Evolutionary conservation across 805 yeast genomes (phyloP), one percentile per base, ranked within the genome.

Genomic region (Kazachstania africana): DNA sequence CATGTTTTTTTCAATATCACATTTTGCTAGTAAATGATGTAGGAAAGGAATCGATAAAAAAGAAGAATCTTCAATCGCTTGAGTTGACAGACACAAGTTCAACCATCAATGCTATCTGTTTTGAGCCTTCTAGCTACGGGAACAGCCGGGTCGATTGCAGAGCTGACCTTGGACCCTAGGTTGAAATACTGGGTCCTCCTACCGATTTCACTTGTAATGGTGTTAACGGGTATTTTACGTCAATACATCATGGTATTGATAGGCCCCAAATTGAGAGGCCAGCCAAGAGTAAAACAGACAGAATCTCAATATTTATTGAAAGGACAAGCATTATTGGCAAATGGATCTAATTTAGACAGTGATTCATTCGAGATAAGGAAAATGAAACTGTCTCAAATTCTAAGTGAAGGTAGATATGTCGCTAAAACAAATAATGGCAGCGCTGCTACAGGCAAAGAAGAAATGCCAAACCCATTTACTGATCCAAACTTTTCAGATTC

Each of bases 131-230:
- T 40, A 4, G 18, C 40, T 6, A 36, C 40, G 14, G 45, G 42
- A 22, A 29, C 50, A 4, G 43, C 42, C 4, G 50, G 51, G 26
- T 45, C 49, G 3, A 62, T 60, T 19, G 71, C 75, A 2, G 78
- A 75, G 33, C 53, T 78, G 14, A 56, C 75, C 9, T 60, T 88
- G 28, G 97, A 88, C 49, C 94, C 95, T 4, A 69, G 72, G 33
- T 63, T 91, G 38, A 78, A 80, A 51, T 70, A 75, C 45, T 88
- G 97, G 96, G 97, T 85, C 19, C 62, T 91, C 12, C 54, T 84
- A 22, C 98, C 98, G 16, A 87, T 91, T 27, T 74, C 94, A 5
- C 50, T 79, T 14, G 94, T 85, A 14, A 85, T 91, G 94, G 77
- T 91, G 8, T 57, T 87, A 35, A 84, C 84, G 4, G 95, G 95